Evolutionary conservation across 2,329 filamentous ascomycete species (phyloP), one percentile per base, ranked within the genome.

Genomic region (Calycina herbarum): DNA sequence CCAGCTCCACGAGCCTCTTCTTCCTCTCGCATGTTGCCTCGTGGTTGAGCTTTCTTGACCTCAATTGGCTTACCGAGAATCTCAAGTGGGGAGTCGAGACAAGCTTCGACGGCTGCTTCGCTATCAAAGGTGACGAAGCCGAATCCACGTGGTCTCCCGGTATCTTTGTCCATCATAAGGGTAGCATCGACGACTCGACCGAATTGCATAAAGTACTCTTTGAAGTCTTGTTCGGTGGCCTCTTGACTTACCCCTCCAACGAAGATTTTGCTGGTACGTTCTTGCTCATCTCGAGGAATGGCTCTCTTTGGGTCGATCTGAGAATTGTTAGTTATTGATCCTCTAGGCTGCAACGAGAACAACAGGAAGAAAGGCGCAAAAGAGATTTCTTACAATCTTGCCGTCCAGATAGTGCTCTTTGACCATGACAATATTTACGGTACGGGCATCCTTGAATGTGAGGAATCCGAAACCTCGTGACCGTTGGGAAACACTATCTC

Each of bases 131-230:
- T 99, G 62, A 99, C 95, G 77, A 99, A 99, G 15, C 95, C 95
- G 75, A 99, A 99, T 1, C 95, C 95, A 75, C 95, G 86, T 2
- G 95, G 95, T 51, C 95, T 88, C n/a, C 95, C 95, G 0, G 95
- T 99, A 78, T 99, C 95, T 80, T 99, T 99, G 78, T 99, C 95
- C 89, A 99, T 99, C 95, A 99, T 99, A 2, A 99, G 87, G 0
- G 95, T 99, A 1, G 95, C 95, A 79, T 99, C 95, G 48, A 99
- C 90, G 24, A 99, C 95, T 67, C 94, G 89, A 33, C 95, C 95
- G 74, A 98, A 99, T 75, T 97, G 92, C 75, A 91, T 93, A 80
- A 99, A 99, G 80, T 97, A 99, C 67, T 95, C 90, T 76, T 93
- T 93, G 78, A 99, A 99, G 76, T 98, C 93, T 68, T 94, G 89